phyloP scores from a whole-genome alignment of 2,329 filamentous ascomycete species.

The Cladophialophora immunda region DNA sequence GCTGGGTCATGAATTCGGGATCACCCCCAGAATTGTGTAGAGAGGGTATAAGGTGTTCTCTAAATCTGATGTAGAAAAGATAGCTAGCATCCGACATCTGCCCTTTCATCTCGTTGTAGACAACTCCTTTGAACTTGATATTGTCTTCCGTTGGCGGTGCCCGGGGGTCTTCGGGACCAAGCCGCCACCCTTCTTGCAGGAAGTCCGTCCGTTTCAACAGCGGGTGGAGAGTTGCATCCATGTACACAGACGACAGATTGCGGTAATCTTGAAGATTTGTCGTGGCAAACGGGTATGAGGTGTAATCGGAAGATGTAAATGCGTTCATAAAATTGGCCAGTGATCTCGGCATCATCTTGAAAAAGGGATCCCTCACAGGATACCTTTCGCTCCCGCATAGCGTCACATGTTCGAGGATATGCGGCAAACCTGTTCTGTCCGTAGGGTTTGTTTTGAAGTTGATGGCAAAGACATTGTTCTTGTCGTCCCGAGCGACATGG shows the following conservation, averaged over 20 bases:
- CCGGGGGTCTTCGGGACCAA: conserved; percentile 87
- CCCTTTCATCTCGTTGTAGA: conserved; percentile 99
- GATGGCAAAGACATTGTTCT: conserved; percentile 99
- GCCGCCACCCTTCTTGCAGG: conserved; percentile 94
- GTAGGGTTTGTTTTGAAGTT: conserved; percentile 99
- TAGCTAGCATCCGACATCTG: conserved; percentile 98
- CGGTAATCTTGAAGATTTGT: conserved; percentile 95
- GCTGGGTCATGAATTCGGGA: conserved; percentile 92
- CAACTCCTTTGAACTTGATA: conserved; percentile 91
- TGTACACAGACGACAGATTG: conserved; percentile 95
- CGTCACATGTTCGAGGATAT: conserved; percentile 97
- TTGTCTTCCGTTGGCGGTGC: conserved; percentile 52
- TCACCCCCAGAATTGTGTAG: conserved; percentile 98
- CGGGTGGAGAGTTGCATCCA: conserved; percentile 91
- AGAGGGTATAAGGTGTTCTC: conserved; percentile 91
- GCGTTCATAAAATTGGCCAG: conserved; percentile 99
- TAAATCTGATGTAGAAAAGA: conserved; percentile 92
- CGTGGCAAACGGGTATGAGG: conserved; percentile 96
- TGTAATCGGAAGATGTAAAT: conserved; percentile 95
- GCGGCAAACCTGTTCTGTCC: conserved; percentile 93
- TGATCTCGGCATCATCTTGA: conserved; percentile 98
- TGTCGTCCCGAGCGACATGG: conserved; percentile 92
- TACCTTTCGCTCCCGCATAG: conserved; percentile 96
- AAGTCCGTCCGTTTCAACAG: conserved; percentile 92
- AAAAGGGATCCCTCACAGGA: conserved; percentile 98